Base-by-base conservation (phyloP, 306 rosid species). In the Rosa chinensis region DNA sequence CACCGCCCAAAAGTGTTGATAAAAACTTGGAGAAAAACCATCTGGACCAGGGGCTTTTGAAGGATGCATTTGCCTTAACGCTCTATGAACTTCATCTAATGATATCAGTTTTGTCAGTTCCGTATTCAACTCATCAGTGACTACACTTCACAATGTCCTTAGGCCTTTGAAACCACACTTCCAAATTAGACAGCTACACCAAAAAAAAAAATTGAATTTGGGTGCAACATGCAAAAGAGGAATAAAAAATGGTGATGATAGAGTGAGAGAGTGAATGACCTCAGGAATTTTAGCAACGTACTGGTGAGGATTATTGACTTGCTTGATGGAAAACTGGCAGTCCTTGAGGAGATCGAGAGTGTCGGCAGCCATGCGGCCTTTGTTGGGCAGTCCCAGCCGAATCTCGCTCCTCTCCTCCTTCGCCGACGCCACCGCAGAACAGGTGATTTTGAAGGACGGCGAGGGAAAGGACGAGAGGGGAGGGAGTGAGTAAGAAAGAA, bases 131-230 rank as follows among this genome's bases (percentile, higher is more conserved):
- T 25, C 28, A 25, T 25, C 28, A 25, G 28, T 25, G 28, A 25
- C 28, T 25, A 25, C n/a, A n/a, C n/a, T n/a, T 82, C 5, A 93
- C 94, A 48, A 95, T 89, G 66, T 95, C 98, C 79, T 91, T 93
- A 0, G 98, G 99, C 78, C 99, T 82, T 68, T 95, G 98, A 70
- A 86, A 90, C 99, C 99, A 95, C 68, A 95, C 97, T 86, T 93
- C 94, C 84, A 91, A 66, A 75, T 88, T 83, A 11, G 98, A 81
- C 10, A 95, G 81, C 99, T 95, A 84, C 88, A 88, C 14, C 50
- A 68, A 5, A 0, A 7, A 23, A 25, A 1, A 14, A 37, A 0
- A 1, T n/a, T 28, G 2, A 55, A 55, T 35, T 10, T 4, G 1
- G 32, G 32, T 28, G 32, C 32, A 28, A 52, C 67, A 58, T 8